Conservation (phyloP, 2,329 filamentous ascomycete species). For the Pseudonectria foliicola region DNA sequence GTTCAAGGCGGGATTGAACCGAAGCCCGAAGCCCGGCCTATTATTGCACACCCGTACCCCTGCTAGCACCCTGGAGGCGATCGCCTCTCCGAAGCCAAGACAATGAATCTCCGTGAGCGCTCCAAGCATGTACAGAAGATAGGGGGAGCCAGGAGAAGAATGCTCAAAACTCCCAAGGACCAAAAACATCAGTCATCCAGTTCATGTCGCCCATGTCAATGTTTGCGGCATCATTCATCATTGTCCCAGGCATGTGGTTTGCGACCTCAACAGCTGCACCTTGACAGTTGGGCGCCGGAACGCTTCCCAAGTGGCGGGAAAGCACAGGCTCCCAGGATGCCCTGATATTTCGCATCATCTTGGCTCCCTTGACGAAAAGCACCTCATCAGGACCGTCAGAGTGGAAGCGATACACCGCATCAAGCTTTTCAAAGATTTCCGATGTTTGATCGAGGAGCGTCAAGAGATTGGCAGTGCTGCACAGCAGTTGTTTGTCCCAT, state of each 20-base stretch:
- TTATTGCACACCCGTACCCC: too few relatives aligned
- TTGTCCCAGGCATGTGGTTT: constrained; percentile 2
- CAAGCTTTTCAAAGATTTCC: constrained; percentile 24
- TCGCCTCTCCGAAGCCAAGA: too few relatives aligned
- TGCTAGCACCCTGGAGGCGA: too few relatives aligned
- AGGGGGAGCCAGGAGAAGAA: too few relatives aligned
- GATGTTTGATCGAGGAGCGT: constrained; percentile 27
- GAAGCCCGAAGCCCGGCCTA: too few relatives aligned
- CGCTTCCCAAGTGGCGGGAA: constrained; percentile 20
- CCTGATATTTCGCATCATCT: constrained; percentile 28
- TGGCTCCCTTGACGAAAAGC: constrained; percentile 27
- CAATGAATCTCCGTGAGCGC: too few relatives aligned
- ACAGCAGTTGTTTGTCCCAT: constrained; percentile 34
- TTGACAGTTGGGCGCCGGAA: constrained; percentile 25
- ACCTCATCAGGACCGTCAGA: constrained; percentile 22
- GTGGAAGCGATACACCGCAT: constrained; percentile 21
- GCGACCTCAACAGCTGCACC: constrained; percentile 7
- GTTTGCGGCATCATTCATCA: constrained; percentile 13
- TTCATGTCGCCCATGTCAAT: constrained; percentile 28
- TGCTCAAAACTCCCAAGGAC: constrained; percentile 28
- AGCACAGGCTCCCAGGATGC: constrained; percentile 30
- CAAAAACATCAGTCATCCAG: constrained; percentile 33
- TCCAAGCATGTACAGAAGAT: too few relatives aligned
- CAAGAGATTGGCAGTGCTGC: constrained; percentile 29
- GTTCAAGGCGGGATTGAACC: too few relatives aligned